Evolutionary conservation across 495 filamentous ascomycete genomes (phyloP), one percentile per base, ranked within the genome.

Genomic region (Lophiostoma macrostomum): DNA sequence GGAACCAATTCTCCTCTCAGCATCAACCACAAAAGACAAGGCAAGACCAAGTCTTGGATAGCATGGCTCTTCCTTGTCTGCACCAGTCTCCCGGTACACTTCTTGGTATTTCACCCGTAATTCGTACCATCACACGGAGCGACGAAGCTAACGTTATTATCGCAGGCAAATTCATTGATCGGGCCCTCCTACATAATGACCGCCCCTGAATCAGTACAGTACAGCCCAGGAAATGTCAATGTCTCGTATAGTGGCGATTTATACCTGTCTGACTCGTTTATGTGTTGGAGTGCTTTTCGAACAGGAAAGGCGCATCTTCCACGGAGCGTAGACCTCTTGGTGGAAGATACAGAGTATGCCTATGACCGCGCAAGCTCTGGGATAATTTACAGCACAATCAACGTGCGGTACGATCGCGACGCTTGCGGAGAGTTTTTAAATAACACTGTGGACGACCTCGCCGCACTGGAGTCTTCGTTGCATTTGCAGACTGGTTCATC

Each of bases 261-360:
- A n/a, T n/a, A n/a, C n/a, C n/a, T 3, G 16, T 16, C 7, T 0
- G 23, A 16, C 19, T 60, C 57, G 0, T 61, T 50, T 25, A 5
- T 56, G 16, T 61, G 58, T 25, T 61, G 58, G 58, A 61, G 52
- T 29, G 52, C 52, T 0, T 61, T 61, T 25, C 29, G 47, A 23
- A 56, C 58, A 0, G 58, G 58, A 13, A 10, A 7, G 20, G 38
- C 58, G 11, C 51, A 56, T 45, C 48, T 56, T 25, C 22, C 54
- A 20, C 12, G 31, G 37, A 24, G 38, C 4, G 13, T 16, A 12
- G n/a, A 25, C 1, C 10, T 42, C 13, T 28, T 60, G 12, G 14
- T n/a, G 11, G 1, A 38, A 23, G 50, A 60, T 19, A 14, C 1
- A 8, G 13, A 20, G 20, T 8, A 28, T 22, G 28, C 27, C 7